These are phyloP conservation scores for Elaeis guineensis DNA, from an alignment of 176 grass and related monocot genomes.

Conservation along the genomic window DNA sequence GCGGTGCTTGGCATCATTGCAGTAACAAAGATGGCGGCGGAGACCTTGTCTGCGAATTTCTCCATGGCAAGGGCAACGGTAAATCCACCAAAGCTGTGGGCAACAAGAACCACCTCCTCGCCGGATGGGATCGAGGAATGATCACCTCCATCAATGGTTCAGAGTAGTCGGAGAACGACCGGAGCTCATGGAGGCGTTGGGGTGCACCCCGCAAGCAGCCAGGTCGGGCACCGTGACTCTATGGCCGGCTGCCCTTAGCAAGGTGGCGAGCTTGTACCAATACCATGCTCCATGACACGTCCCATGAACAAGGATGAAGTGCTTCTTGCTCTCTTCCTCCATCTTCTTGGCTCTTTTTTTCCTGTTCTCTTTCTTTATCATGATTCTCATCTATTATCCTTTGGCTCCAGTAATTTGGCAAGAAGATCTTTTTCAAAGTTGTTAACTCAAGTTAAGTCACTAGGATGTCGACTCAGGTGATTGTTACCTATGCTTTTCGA, in stretches of 20 bases:
- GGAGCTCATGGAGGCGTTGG: constrained; percentile 19
- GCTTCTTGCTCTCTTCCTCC: neutral
- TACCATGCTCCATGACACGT: constrained; percentile 16
- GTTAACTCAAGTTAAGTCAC: no score
- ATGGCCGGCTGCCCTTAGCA: constrained; percentile 21
- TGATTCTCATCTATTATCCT: no score
- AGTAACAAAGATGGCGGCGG: constrained; percentile 7
- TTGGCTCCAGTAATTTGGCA: no score
- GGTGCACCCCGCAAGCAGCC: constrained; percentile 18
- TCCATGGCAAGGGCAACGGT: constrained; percentile 16
- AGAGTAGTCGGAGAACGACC: constrained; percentile 18
- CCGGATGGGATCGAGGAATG: neutral
- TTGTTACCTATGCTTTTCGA: no score
- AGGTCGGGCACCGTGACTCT: constrained; percentile 19
- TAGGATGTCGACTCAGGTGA: no score
- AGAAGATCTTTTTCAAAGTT: no score
- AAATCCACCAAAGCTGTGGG: constrained; percentile 19
- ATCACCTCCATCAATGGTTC: constrained; percentile 26
- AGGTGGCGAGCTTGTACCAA: constrained; percentile 26
- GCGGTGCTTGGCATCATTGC: constrained; percentile 23
- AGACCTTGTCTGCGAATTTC: constrained; percentile 24
- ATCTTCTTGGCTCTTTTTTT: no score
- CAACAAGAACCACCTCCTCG: constrained; percentile 26
- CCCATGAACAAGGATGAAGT: constrained; percentile 30
- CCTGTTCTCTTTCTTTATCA: no score